Percentiles rank a stretch among this genome's conserved stretches.
Conservation (phyloP, 2,329 filamentous ascomycete species). For the Catunica adiposa region DNA sequence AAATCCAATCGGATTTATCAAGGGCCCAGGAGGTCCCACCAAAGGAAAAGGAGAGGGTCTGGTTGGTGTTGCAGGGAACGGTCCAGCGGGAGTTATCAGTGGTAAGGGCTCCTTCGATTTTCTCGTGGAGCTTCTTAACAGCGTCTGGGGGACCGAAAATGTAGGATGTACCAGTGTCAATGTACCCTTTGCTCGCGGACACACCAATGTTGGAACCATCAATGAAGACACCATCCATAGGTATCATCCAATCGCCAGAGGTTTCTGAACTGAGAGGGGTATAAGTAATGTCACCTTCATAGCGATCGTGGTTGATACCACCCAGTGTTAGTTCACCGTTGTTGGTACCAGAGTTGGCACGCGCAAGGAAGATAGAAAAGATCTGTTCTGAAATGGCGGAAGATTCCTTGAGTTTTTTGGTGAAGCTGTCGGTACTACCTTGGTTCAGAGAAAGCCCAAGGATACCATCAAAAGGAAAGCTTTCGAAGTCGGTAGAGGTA, state of each 20-base stretch:
- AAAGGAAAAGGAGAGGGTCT: constrained; percentile 48
- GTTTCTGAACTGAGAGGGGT: constrained; percentile 33
- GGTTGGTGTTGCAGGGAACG: constrained; percentile 54
- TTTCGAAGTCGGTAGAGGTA: constrained; percentile 56
- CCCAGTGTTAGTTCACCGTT: constrained; percentile 69
- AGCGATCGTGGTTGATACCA: constrained; percentile 47
- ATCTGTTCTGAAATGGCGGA: constrained; percentile 34
- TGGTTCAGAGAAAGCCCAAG: constrained; percentile 55
- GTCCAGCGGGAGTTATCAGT: constrained; percentile 46
- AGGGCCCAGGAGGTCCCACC: constrained; percentile 50
- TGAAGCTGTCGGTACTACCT: constrained; percentile 46
- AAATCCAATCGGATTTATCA: constrained; percentile 55
- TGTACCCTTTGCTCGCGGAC: constrained; percentile 45
- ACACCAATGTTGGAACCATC: constrained; percentile 42
- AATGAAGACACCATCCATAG: constrained; percentile 47
- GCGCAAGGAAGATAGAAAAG: constrained; percentile 54
- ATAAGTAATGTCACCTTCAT: constrained; percentile 52
- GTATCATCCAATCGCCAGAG: constrained; percentile 54
- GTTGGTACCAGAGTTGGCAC: constrained; percentile 46
- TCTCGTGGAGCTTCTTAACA: constrained; percentile 48
- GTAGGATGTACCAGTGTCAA: constrained; percentile 74
- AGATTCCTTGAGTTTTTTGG: constrained; percentile 43
- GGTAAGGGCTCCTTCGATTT: constrained; percentile 44
- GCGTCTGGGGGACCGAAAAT: constrained; percentile 54
- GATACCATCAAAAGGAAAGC: constrained; percentile 78